Base-by-base conservation (phyloP, 179 eudicot species). In the Patellifolia procumbens region DNA sequence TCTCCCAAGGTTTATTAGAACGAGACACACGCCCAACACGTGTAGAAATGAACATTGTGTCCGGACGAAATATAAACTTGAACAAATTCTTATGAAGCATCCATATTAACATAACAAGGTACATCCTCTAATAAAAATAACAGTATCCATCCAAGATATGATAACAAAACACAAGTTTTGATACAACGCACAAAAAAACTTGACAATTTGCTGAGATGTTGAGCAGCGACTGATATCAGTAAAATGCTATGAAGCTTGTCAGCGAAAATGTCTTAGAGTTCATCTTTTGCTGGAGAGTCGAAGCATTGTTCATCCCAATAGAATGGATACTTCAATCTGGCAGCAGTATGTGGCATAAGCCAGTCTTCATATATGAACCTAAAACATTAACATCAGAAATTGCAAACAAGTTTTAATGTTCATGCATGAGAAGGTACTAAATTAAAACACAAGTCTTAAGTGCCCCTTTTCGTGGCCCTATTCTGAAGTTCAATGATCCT, bases 311-410 rank as follows among this genome's bases (percentile, higher is more conserved):
- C 88, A 72, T 90, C 97, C 97, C 97, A 92, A 60, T 86, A 83
- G 80, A 74, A 83, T 26, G 95, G 97, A 70, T 71, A 92, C 86
- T 79, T 87, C 86, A 89, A 60, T 48, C 80, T 84, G 35, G 97
- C 92, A 55, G 93, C 95, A 31, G 88, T 86, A 80, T 92, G 97
- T 32, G 95, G 97, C 95, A 89, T 87, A 51, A 65, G 72, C 97
- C 97, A 90, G 70, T 89, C 93, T 11, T 87, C 85, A 77, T 92
- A 92, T 76, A 83, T 76, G 84, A 90, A 92, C 85, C 97, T 92
- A 88, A 59, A 78, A 72, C 76, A 16, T 34, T 73, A 46, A 31
- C 34, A 46, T 71, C 66, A 20, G 48, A 28, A 32, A 37, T 12
- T 51, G 11, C 35, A 53, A 32, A 3, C 7, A 7, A 22, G 5